phyloP scores from a whole-genome alignment of 441 rosid genomes.

The Populus hybrid region DNA sequence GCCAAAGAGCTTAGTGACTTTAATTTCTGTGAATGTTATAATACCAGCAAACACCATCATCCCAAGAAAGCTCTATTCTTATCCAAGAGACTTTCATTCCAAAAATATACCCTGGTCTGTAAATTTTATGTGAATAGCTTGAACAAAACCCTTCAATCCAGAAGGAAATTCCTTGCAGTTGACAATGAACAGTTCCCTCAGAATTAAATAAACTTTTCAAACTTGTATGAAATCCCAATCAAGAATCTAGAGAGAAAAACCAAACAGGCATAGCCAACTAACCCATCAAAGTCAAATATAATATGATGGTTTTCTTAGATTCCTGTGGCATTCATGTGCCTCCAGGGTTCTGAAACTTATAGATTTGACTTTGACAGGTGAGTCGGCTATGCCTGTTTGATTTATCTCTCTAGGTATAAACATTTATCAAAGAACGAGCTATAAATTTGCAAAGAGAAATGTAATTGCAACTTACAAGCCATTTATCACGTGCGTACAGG shows the following conservation, averaged over 20 bases:
- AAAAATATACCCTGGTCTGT: too few relatives aligned
- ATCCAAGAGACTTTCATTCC: too few relatives aligned
- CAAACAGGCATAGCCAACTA: not conserved
- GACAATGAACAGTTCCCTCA: too few relatives aligned
- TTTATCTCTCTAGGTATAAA: not conserved
- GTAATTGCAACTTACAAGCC: constrained; percentile 74
- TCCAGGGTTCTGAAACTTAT: not conserved
- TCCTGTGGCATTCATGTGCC: not conserved
- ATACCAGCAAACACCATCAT: not conserved
- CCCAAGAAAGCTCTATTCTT: too few relatives aligned
- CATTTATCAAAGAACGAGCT: not conserved
- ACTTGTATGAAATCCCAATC: too few relatives aligned
- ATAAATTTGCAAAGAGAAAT: not conserved
- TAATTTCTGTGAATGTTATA: not conserved
- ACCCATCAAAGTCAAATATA: not conserved
- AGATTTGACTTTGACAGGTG: not conserved
- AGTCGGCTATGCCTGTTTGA: not conserved
- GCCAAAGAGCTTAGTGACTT: not conserved
- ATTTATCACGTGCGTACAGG: constrained; percentile 91
- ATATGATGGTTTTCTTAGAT: not conserved
- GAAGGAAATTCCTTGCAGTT: too few relatives aligned
- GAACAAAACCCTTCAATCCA: too few relatives aligned
- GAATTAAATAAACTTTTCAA: too few relatives aligned
- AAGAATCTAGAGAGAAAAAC: not conserved
- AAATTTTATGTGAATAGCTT: too few relatives aligned